Percentiles rank a stretch among this genome's conserved stretches.
Evolutionary conservation across 768 basidiomycete species (phyloP).

Genomic region (Pisolithus orientalis): DNA sequence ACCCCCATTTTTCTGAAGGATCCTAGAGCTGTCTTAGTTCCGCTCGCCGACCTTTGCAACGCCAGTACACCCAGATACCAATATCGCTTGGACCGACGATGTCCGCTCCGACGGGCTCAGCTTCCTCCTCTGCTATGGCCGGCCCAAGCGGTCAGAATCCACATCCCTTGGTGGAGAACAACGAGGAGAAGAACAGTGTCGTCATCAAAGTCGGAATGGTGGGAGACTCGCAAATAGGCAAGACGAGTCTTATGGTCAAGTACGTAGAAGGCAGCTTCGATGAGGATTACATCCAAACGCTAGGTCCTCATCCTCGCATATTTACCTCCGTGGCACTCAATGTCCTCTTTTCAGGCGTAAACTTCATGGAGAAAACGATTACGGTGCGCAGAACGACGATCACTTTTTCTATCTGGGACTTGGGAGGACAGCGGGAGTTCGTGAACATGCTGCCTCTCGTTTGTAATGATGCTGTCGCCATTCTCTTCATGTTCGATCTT

Average conservation of each 20-base stretch:
- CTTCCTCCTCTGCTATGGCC: conserved; percentile 36
- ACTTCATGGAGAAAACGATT: conserved; percentile 99
- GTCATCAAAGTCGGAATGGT: conserved; percentile 99
- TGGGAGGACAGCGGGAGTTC: conserved; percentile 96
- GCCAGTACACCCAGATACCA: conserved; percentile 14
- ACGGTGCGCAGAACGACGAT: conserved; percentile 97
- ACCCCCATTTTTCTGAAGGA: conserved; percentile 20
- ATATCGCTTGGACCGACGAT: conserved; percentile 24
- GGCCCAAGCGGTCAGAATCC: conserved; percentile 50
- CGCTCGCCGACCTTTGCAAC: conserved; percentile 6
- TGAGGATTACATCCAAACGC: conserved; percentile 99
- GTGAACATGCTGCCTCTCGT: conserved; percentile 98
- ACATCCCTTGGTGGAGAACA: conserved; percentile 47
- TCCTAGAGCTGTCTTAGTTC: conserved; percentile 1
- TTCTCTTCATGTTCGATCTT: conserved; percentile 99
- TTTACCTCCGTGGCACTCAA: conserved; percentile 5
- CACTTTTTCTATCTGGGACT: conserved; percentile 99
- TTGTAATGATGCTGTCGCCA: conserved; percentile 99
- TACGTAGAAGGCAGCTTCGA: conserved; percentile 99
- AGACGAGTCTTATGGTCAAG: conserved; percentile 99
- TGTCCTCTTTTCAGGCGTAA: conserved; percentile 58
- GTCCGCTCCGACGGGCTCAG: conserved; percentile 47
- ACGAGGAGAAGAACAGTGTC: conserved; percentile 81
- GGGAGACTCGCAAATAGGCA: conserved; percentile 98
- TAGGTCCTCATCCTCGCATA: conserved; percentile 46